phyloP scores from a whole-genome alignment of 1,139 yeast genomes.

The Candida labiduridarum region DNA sequence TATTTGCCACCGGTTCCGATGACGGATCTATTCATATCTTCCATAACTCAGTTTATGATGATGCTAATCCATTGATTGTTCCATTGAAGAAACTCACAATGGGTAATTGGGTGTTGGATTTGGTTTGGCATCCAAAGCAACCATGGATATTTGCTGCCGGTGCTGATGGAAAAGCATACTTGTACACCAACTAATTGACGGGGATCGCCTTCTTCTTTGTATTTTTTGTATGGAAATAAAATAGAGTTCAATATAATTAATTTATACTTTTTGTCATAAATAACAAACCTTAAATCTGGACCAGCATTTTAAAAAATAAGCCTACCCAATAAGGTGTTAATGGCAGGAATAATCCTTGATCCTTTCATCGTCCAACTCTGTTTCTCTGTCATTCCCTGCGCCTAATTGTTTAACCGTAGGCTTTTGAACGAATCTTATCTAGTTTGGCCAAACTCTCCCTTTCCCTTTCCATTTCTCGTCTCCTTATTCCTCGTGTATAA shows the following conservation, averaged over 20 bases:
- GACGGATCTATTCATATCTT: slow-evolving; percentile 92
- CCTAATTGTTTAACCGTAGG: too few species aligned
- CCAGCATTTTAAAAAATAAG: too few species aligned
- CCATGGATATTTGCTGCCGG: slow-evolving; percentile 99
- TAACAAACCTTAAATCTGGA: not conserved
- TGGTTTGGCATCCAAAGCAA: slow-evolving; percentile 96
- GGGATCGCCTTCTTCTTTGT: too few species aligned
- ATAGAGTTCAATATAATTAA: not conserved
- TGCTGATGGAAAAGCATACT: slow-evolving; percentile 93
- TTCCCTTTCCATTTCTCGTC: too few species aligned
- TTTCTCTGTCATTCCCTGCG: too few species aligned
- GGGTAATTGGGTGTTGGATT: slow-evolving; percentile 78
- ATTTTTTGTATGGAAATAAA: not conserved
- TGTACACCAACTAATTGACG: slow-evolving; percentile 81
- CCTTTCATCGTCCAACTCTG: too few species aligned
- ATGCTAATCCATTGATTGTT: slow-evolving; percentile 91
- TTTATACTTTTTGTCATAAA: not conserved
- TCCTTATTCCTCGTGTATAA: too few species aligned
- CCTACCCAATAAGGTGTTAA: too few species aligned
- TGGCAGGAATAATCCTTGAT: too few species aligned
- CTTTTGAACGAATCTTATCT: too few species aligned
- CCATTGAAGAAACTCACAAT: slow-evolving; percentile 95
- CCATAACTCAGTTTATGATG: slow-evolving; percentile 97
- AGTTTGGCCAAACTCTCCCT: too few species aligned
- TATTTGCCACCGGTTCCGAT: slow-evolving; percentile 95